These are phyloP conservation scores for Wickerhamiella hasegawae DNA, from an alignment of 805 yeast genomes.

Conservation along the genomic window DNA sequence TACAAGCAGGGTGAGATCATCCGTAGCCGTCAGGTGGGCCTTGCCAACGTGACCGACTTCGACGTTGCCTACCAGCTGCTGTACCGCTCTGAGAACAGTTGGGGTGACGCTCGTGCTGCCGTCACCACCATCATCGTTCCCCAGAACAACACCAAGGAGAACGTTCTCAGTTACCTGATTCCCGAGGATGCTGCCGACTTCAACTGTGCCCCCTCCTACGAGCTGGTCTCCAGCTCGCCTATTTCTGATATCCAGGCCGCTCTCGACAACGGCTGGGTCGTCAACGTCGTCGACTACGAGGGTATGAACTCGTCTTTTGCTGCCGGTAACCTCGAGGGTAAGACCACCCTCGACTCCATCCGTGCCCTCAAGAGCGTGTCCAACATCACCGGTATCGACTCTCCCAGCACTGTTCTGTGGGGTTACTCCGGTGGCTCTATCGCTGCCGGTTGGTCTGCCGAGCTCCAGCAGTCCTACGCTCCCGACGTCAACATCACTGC, in stretches of 20 bases:
- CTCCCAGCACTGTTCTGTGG: constrained; percentile 8
- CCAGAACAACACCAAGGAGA: constrained; percentile 4
- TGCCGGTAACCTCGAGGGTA: constrained; percentile 17
- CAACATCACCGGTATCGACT: constrained; percentile 1
- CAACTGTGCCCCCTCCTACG: constrained; percentile 15
- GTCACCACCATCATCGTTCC: constrained; percentile 19
- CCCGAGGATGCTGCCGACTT: constrained; percentile 13
- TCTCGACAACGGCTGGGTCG: constrained; percentile 9
- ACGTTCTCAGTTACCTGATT: constrained; percentile 12
- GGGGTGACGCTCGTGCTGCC: constrained; percentile 16
- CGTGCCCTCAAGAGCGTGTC: constrained; percentile 13
- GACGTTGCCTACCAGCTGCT: constrained; percentile 13
- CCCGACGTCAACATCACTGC: constrained; percentile 17
- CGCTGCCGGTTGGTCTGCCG: constrained; percentile 19
- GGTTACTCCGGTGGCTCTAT: constrained; percentile 19
- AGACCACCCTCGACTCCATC: constrained; percentile 17
- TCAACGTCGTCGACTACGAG: constrained; percentile 16
- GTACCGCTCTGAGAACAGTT: constrained; percentile 14
- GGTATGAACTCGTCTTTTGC: constrained; percentile 13
- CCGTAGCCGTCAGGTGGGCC: constrained; percentile 2
- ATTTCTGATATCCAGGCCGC: background rate
- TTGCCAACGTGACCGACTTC: constrained; percentile 1
- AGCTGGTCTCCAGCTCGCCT: background rate
- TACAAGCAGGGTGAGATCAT: background rate
- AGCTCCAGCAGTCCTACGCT: constrained; percentile 15